phyloP scores from a whole-genome alignment of 768 basidiomycete genomes.

The Suillus brevipes region DNA sequence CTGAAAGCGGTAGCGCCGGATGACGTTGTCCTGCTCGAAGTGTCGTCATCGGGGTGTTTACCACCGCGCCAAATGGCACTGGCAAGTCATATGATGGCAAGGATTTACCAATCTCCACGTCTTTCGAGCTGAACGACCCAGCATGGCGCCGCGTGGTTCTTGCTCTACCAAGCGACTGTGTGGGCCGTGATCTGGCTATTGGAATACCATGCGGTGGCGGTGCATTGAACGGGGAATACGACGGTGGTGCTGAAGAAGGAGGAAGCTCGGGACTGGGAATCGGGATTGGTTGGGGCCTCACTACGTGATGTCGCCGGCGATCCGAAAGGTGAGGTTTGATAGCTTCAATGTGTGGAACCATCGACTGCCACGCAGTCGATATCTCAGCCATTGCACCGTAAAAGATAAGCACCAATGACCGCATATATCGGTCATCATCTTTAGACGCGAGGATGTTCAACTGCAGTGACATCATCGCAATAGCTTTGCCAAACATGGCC shows the following conservation, averaged over 20 bases:
- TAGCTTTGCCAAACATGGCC: slow-evolving; percentile 82
- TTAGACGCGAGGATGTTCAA: slow-evolving; percentile 70
- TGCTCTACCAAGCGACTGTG: slow-evolving; percentile 36
- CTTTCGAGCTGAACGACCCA: slow-evolving; percentile 93
- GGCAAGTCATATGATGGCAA: slow-evolving; percentile 62
- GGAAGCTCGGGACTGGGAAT: slow-evolving; percentile 28
- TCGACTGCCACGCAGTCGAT: slow-evolving; percentile 77
- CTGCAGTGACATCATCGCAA: slow-evolving; percentile 79
- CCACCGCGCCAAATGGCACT: slow-evolving; percentile 28
- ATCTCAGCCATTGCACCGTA: slow-evolving; percentile 91
- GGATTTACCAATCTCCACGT: slow-evolving; percentile 84
- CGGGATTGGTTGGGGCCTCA: slow-evolving; percentile 31
- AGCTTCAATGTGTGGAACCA: slow-evolving; percentile 68
- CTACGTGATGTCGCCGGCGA: slow-evolving; percentile 35
- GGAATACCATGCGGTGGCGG: slow-evolving; percentile 26
- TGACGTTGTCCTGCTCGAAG: slow-evolving; percentile 55
- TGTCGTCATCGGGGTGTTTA: slow-evolving; percentile 28
- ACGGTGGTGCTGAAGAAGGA: slow-evolving; percentile 29
- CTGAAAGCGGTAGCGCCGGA: slow-evolving; percentile 38
- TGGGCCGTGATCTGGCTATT: slow-evolving; percentile 30
- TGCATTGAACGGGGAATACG: slow-evolving; percentile 24
- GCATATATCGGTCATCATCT: slow-evolving; percentile 84
- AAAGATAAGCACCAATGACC: slow-evolving; percentile 83
- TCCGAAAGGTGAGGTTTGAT: slow-evolving; percentile 65
- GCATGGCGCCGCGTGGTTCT: slow-evolving; percentile 79